Percentiles rank a stretch among this genome's conserved stretches.
Conservation (phyloP, 805 yeast genomes). For the Ogataea methylovora region DNA sequence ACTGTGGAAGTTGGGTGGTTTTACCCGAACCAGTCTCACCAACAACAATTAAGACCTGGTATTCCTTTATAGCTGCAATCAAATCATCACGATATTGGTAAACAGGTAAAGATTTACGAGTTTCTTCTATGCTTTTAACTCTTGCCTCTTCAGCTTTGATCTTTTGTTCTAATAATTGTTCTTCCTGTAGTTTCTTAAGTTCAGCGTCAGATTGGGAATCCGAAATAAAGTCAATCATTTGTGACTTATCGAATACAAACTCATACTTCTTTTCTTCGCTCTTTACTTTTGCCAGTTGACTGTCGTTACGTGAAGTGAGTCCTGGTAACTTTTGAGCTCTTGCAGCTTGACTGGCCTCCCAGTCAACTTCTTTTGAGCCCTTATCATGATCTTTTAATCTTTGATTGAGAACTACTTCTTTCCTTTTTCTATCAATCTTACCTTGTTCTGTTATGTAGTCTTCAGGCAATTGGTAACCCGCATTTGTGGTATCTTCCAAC, state of each 20-base stretch:
- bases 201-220: conserved; percentile 27
- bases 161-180: conserved; percentile 20
- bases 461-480: conserved; percentile 48
- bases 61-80: conserved; percentile 46
- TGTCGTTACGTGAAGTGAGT: neutral
- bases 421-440: conserved; percentile 45
- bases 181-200: conserved; percentile 22
- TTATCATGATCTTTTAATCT: conserved; percentile 22
- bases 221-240: conserved; percentile 47
- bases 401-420: conserved; percentile 40
- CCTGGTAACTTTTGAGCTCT: conserved; percentile 27
- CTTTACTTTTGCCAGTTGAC: conserved; percentile 4
- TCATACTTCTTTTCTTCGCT: conserved; percentile 46
- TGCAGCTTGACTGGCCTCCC: conserved; percentile 49
- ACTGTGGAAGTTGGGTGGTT: conserved; percentile 90
- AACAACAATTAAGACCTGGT: conserved; percentile 75
- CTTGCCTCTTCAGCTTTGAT: conserved; percentile 28
- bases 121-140: conserved; percentile 35
- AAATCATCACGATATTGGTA: conserved; percentile 54
- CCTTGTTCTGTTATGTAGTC: conserved; percentile 48
- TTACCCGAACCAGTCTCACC: conserved; percentile 98
- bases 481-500: conserved; percentile 15
- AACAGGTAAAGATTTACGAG: conserved; percentile 69
- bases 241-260: conserved; percentile 66
- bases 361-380: conserved; percentile 18